A percentile compares a stretch with the other conserved stretches of the same genome.
phyloP scores from a whole-genome alignment of 345 rosid genomes.

The Brassica cretica region DNA sequence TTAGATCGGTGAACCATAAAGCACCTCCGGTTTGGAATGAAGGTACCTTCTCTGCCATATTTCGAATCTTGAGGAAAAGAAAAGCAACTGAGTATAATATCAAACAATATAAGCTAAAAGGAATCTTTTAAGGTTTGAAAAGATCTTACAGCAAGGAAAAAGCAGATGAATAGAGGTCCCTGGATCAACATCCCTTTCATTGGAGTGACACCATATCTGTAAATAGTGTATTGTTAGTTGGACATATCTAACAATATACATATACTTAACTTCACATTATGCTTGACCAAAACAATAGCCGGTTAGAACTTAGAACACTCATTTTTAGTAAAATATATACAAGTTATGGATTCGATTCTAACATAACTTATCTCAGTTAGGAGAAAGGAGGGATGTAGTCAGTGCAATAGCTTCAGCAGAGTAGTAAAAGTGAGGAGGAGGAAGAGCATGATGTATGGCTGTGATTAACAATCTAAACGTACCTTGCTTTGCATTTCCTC shows the following conservation, averaged over 20 bases:
- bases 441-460: not conserved
- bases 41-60: slow-evolving; percentile 86
- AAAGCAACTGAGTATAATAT: too few relatives aligned
- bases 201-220: slow-evolving; percentile 75
- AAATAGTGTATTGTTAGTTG: slow-evolving; percentile 22
- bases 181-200: slow-evolving; percentile 80
- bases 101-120: too few relatives aligned
- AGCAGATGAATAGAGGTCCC: slow-evolving; percentile 73
- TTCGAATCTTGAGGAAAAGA: too few relatives aligned
- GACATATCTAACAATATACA: not conserved
- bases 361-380: not conserved
- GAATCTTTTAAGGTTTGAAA: too few relatives aligned
- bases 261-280: too few relatives aligned
- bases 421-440: not conserved
- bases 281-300: too few relatives aligned
- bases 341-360: too few relatives aligned
- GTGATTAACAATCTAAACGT: slow-evolving; percentile 9
- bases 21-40: slow-evolving; percentile 86
- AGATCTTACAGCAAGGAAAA: slow-evolving; percentile 91
- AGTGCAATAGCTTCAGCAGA: not conserved
- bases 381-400: not conserved
- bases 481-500: slow-evolving; percentile 61
- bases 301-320: too few relatives aligned
- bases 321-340: too few relatives aligned
- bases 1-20: slow-evolving; percentile 74